Percentiles rank a stretch among this genome's conserved stretches.
phyloP scores from a whole-genome alignment of 2,329 filamentous ascomycete genomes.

The Aureobasidium subglaciale region DNA sequence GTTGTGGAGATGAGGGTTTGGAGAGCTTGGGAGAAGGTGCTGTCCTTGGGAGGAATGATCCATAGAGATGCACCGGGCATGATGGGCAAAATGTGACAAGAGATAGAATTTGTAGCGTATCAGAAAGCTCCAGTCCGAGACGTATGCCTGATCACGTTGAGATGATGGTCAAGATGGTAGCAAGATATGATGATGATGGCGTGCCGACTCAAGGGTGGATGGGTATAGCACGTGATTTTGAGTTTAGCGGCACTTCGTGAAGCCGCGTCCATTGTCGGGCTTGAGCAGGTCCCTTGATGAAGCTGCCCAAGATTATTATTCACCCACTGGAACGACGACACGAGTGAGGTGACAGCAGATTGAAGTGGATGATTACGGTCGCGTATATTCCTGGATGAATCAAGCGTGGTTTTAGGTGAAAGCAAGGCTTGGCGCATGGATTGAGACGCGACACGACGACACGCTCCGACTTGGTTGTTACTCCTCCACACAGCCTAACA shows the following conservation, averaged over 20 bases:
- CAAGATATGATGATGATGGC: neutral
- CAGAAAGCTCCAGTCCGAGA: no score
- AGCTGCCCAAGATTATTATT: conserved; percentile 3
- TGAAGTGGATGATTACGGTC: neutral
- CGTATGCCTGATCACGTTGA: neutral
- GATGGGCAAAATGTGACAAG: no score
- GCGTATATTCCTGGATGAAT: neutral
- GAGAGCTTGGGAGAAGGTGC: conserved; percentile 28
- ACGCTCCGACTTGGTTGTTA: conserved; percentile 2
- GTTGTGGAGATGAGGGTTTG: conserved; percentile 28
- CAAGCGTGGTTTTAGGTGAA: neutral
- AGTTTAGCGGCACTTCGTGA: neutral
- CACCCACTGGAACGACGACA: neutral
- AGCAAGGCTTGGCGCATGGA: neutral
- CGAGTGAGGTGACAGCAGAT: neutral
- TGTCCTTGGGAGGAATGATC: conserved; percentile 33
- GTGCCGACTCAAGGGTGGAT: neutral
- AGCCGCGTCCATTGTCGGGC: neutral
- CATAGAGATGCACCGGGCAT: conserved; percentile 39
- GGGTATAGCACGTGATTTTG: neutral
- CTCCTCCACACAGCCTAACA: neutral
- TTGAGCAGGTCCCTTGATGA: neutral
- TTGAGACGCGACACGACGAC: conserved; percentile 9
- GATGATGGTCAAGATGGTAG: neutral
- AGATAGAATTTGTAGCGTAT: no score